Evolutionary conservation across 129 eudicot species (phyloP), one percentile per base, ranked within the genome.

Genomic region (Pittosporum tobira): DNA sequence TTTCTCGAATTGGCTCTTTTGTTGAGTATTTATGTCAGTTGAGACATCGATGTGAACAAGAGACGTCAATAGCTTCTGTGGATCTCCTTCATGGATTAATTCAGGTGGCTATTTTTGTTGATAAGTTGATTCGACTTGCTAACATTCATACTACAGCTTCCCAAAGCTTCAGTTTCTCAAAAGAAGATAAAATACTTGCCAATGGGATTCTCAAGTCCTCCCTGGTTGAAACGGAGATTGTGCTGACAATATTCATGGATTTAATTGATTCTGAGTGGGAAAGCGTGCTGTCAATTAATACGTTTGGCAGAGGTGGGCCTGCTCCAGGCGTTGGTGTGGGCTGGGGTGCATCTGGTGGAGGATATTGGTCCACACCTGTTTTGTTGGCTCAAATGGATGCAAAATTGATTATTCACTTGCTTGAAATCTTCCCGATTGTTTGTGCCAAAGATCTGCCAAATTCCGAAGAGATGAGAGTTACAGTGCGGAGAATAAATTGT

Each of bases 291-390:
- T 65, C 80, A 1, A 59, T 79, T 75, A 96, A 87, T 68, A 79
- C 65, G 64, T 87, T 87, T 65, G 84, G 96, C 8, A 64, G 99
- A 82, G 99, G 99, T 48, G 99, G 99, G 3, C 99, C 96, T 21
- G 85, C 99, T 38, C 99, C 99, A 46, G 99, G 99, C 28, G 88
- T 87, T 7, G 99, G 99, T 24, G 76, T 79, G 51, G 99, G 99
- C 15, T 91, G 99, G 99, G 99, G 99, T 74, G 81, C 84, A 18
- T 37, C 81, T 29, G 91, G 80, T 46, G 96, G 94, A 19, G 99
- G 99, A 27, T 91, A 78, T 81, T 91, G 95, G 94, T 91, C 99
- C 27, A 54, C 52, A 46, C 53, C 67, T 48, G 55, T 70, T 70
- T 63, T 82, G 52, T 69, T 81, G 77, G 84, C 85, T 62, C 99